Evolutionary conservation across 1,139 yeast genomes (phyloP).

Genomic region (Wickerhamomyces sp.): DNA sequence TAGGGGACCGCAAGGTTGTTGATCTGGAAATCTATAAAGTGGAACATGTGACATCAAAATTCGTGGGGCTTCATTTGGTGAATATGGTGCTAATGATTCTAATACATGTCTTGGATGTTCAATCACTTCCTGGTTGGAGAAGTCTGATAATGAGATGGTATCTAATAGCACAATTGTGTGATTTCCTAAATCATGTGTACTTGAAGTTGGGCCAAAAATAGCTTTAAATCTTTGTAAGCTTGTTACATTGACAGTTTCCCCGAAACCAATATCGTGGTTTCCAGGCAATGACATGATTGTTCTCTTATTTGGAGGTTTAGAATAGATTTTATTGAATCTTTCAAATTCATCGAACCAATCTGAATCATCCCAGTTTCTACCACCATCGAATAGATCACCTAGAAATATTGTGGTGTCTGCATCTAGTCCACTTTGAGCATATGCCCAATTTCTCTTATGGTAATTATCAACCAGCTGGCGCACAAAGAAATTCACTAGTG

Average conservation of each 20-base stretch:
- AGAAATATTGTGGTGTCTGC: constrained; percentile 78
- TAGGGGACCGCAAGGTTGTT: constrained; percentile 58
- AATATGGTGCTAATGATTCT: constrained; percentile 24
- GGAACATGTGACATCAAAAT: constrained; percentile 81
- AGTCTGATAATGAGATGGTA: constrained; percentile 70
- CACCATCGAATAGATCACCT: constrained; percentile 95
- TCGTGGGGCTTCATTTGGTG: constrained; percentile 44
- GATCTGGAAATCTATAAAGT: constrained; percentile 50
- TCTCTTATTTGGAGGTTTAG: constrained; percentile 38
- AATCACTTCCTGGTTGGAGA: constrained; percentile 36
- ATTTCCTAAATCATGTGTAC: constrained; percentile 59
- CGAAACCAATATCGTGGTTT: constrained; percentile 94
- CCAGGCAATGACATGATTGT: constrained; percentile 74
- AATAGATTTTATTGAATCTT: constrained; percentile 65
- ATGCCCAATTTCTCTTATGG: constrained; percentile 70
- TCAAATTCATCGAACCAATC: constrained; percentile 70
- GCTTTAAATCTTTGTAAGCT: constrained; percentile 60
- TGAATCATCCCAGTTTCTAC: constrained; percentile 75
- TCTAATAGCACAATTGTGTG: constrained; percentile 77
- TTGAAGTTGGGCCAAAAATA: constrained; percentile 67
- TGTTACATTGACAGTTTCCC: constrained; percentile 52
- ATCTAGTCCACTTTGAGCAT: constrained; percentile 51
- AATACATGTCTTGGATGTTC: constrained; percentile 39
- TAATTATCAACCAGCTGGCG: constrained; percentile 59
- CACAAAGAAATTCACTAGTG: constrained; percentile 41